Evolutionary conservation across 108 stramenopile genomes (phyloP).

Genomic region (Fistulifera pelliculosa): DNA sequence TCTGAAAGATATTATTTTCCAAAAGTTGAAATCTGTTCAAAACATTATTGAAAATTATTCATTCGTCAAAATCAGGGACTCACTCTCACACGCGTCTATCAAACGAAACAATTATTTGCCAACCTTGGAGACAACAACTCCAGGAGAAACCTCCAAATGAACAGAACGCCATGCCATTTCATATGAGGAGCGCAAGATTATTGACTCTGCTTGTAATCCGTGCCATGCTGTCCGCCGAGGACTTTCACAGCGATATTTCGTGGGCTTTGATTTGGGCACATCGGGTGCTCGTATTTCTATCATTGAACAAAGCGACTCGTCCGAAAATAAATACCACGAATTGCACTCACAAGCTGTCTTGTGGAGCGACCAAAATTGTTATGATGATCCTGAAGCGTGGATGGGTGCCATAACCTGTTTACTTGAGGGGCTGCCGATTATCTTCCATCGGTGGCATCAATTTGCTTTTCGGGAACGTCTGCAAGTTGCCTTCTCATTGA

Average conservation of each 20-base stretch:
- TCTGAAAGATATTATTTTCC: too few species aligned
- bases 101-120: too few species aligned
- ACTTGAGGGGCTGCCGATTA: constrained; percentile 23
- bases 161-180: too few species aligned
- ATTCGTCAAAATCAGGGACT: too few species aligned
- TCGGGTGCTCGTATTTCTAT: constrained; percentile 71
- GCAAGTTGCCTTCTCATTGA: constrained; percentile 70
- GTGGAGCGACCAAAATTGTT: constrained; percentile 38
- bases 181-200: too few species aligned
- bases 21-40: too few species aligned
- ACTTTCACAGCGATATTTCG: constrained; percentile 5
- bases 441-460: constrained; percentile 37
- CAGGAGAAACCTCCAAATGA: too few species aligned
- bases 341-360: constrained; percentile 46
- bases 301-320: constrained; percentile 25
- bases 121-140: too few species aligned
- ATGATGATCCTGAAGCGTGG: constrained; percentile 69
- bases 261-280: constrained; percentile 60
- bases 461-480: constrained; percentile 79
- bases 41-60: too few species aligned
- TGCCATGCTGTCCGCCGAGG: too few species aligned
- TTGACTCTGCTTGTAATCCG: too few species aligned
- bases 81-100: too few species aligned
- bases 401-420: constrained; percentile 44
- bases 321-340: constrained; percentile 23